These are phyloP conservation scores for Graphiopsis chlorocephala DNA, from an alignment of 2,329 filamentous ascomycete species.

Conservation along the genomic window DNA sequence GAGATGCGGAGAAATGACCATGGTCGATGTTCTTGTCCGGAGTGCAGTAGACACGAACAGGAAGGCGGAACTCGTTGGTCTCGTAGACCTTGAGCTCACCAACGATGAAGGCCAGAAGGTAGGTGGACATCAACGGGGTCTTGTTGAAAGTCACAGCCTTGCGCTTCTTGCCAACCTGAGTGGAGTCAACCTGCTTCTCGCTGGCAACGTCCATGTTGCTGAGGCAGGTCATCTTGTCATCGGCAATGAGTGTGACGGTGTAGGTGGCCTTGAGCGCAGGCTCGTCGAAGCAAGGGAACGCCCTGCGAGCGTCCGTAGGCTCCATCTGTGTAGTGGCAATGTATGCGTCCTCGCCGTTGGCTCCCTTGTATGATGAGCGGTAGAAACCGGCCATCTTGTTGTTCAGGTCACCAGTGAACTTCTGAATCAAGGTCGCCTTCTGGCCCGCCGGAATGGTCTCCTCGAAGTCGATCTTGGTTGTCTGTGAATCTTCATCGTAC, in stretches of 20 bases:
- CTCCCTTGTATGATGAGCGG: slow-evolving; percentile 84
- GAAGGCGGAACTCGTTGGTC: slow-evolving; percentile 85
- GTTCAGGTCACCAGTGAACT: slow-evolving; percentile 77
- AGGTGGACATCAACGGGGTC: slow-evolving; percentile 92
- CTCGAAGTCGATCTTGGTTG: slow-evolving; percentile 75
- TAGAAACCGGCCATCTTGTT: slow-evolving; percentile 99
- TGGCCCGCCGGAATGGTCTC: slow-evolving; percentile 69
- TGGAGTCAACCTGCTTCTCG: slow-evolving; percentile 69
- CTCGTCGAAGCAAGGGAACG: slow-evolving; percentile 96
- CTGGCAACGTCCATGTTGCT: slow-evolving; percentile 95
- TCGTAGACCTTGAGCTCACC: slow-evolving; percentile 93
- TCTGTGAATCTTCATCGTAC: slow-evolving; percentile 76
- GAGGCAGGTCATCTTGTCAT: slow-evolving; percentile 85
- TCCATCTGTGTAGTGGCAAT: slow-evolving; percentile 95
- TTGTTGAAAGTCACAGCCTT: slow-evolving; percentile 91
- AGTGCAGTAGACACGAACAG: slow-evolving; percentile 90
- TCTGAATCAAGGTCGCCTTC: slow-evolving; percentile 74
- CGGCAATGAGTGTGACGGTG: slow-evolving; percentile 84
- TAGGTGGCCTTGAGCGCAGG: slow-evolving; percentile 90
- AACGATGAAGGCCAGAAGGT: slow-evolving; percentile 89
- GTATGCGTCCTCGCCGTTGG: slow-evolving; percentile 74
- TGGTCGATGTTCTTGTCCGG: slow-evolving; percentile 87
- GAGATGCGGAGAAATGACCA: slow-evolving; percentile 83
- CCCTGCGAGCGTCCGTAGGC: slow-evolving; percentile 85
- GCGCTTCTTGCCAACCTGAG: slow-evolving; percentile 61